Evolutionary conservation across 1,284 basidiomycete species (phyloP).

Genomic region (Trichosporon sp.): DNA sequence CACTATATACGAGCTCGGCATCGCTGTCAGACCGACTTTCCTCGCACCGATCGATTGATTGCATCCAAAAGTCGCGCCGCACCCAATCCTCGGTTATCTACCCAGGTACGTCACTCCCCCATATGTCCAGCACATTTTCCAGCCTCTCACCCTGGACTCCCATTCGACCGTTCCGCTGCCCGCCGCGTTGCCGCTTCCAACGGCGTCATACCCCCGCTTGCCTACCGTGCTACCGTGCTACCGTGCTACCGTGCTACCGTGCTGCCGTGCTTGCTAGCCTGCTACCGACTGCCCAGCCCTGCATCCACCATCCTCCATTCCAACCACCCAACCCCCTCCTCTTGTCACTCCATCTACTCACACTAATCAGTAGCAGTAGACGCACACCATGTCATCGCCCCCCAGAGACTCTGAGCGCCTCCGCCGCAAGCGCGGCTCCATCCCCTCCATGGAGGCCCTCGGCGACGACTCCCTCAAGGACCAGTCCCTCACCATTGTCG

Average conservation of each 20-base stretch:
- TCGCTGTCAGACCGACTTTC: neutral
- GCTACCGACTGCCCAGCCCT: neutral
- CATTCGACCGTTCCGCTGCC: slow-evolving; percentile 11
- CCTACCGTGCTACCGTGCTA: neutral
- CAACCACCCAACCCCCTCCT: neutral
- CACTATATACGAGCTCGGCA: neutral
- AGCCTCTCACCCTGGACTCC: neutral
- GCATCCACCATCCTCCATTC: neutral
- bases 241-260: too few relatives aligned
- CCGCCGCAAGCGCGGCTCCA: slow-evolving; percentile 55
- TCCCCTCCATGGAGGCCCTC: slow-evolving; percentile 79
- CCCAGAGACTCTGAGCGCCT: slow-evolving; percentile 17
- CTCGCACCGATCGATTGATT: neutral
- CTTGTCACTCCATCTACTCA: neutral
- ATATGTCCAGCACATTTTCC: slow-evolving; percentile 1
- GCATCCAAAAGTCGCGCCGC: neutral
- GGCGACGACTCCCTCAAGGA: slow-evolving; percentile 77
- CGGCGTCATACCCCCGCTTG: slow-evolving; percentile 18
- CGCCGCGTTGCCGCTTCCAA: slow-evolving; percentile 9
- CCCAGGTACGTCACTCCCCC: slow-evolving; percentile 3
- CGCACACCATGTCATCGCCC: slow-evolving; percentile 15
- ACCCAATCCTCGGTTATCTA: slow-evolving; percentile 3
- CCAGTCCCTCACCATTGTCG: slow-evolving; percentile 72
- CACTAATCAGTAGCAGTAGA: neutral
- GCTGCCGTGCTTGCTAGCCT: neutral